phyloP scores from a whole-genome alignment of 495 filamentous ascomycete species.

The Xylaria venustula region DNA sequence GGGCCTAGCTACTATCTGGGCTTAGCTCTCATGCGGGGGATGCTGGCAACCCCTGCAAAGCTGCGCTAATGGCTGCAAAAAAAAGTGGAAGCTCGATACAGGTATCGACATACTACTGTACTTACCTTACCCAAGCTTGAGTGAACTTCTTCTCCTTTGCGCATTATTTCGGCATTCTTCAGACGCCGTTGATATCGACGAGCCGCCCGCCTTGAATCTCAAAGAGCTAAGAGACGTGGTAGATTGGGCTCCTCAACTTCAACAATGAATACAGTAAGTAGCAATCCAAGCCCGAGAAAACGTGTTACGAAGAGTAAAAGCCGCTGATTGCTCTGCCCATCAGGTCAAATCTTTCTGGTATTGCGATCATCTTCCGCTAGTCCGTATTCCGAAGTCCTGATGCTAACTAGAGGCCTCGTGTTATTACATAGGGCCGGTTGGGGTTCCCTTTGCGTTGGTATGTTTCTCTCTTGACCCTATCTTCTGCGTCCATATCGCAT shows the following conservation, averaged over 20 bases:
- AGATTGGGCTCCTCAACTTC: neutral
- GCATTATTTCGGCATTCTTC: neutral
- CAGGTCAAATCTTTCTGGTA: conserved; percentile 66
- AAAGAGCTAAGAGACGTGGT: neutral
- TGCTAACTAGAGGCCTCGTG: neutral
- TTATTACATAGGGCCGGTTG: conserved; percentile 73
- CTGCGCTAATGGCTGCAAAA: neutral
- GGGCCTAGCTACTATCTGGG: too few relatives aligned
- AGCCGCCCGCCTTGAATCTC: neutral
- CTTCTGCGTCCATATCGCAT: neutral
- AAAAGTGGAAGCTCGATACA: conserved; percentile 7
- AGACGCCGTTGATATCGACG: neutral
- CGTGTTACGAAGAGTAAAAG: neutral
- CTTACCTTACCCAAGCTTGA: conserved; percentile 15
- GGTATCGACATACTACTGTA: neutral
- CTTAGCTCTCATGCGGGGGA: conserved; percentile 1
- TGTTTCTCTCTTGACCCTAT: conserved; percentile 20
- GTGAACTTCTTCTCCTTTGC: neutral
- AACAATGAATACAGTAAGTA: conserved; percentile 36
- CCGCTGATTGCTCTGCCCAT: conserved; percentile 18
- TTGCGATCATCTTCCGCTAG: conserved; percentile 6
- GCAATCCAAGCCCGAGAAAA: neutral
- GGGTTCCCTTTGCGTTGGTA: conserved; percentile 81
- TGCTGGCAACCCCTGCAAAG: neutral
- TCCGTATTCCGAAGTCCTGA: neutral